Base-by-base conservation (phyloP, 805 yeast species). In the Candida maris region DNA sequence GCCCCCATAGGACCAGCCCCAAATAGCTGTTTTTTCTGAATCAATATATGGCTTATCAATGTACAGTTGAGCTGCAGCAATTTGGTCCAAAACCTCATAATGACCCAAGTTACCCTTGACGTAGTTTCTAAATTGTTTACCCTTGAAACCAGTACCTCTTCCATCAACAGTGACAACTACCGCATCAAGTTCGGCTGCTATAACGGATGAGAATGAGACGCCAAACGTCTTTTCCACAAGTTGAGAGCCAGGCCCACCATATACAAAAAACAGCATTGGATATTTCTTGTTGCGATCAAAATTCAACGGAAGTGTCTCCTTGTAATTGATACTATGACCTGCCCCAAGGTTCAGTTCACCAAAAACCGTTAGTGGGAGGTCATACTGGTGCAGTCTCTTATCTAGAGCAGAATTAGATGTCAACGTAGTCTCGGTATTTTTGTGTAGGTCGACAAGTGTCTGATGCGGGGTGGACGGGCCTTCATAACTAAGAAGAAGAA, bases 1-100 rank as follows among this genome's bases (percentile, higher is more conserved):
- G 0, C 97, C 98, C 32, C 98, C 98, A 57, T 91, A 93, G 16
- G 95, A 85, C 98, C 98, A 93, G 6, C 98, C 98, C 91, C 97
- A 93, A 37, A 91, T 76, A 0, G 95, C 94, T 9, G 86, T 79
- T 42, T 76, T 73, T 3, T 71, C 64, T 17, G 66, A 59, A 55
- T 89, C 85, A 27, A 93, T 82, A 52, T 81, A 91, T 2, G 68
- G 41, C 48, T 73, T 75, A 4, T 61, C 32, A 3, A 76, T 70
- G 83, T 93, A 91, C 1, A 69, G 45, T 45, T 77, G 75, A 3
- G 95, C 98, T 4, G 94, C 95, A 0, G 77, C 64, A 25, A 93
- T 83, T 61, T 91, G 97, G 59, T 93, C 98, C 19, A 65, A 63
- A 1, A 93, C 83, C 60, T 93, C 98, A 54, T 71, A 78, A 45